phyloP scores from a whole-genome alignment of 192 early-diverging fungal genomes.

The Physocladia obscura region DNA sequence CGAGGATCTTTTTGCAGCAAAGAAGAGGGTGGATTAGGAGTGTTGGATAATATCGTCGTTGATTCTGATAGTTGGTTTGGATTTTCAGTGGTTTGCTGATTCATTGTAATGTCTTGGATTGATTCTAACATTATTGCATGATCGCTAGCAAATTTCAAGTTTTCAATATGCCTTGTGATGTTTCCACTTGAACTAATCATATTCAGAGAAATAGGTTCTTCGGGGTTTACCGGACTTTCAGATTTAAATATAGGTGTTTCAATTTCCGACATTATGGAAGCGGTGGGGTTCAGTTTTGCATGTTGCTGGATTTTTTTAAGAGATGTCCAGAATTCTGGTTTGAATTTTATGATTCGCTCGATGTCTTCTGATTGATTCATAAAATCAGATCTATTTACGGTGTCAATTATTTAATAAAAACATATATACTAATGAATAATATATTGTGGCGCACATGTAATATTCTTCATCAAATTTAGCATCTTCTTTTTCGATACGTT shows the following conservation, averaged over 20 bases:
- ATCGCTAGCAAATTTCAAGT: background rate
- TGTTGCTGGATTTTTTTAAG: constrained; percentile 67
- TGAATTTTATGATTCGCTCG: constrained; percentile 69
- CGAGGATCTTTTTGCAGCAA: too few species aligned
- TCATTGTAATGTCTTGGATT: too few species aligned
- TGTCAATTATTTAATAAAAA: too few species aligned
- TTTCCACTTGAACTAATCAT: constrained; percentile 26
- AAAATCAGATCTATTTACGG: constrained; percentile 65
- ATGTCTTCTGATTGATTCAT: constrained; percentile 87
- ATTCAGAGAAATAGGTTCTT: constrained; percentile 11
- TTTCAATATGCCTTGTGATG: constrained; percentile 15
- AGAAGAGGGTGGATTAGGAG: too few species aligned
- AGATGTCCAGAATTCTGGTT: constrained; percentile 62
- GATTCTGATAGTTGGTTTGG: too few species aligned
- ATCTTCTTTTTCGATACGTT: constrained; percentile 72
- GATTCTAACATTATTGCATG: constrained; percentile 3
- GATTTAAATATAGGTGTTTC: too few species aligned
- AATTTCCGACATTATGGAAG: too few species aligned
- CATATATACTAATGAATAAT: too few species aligned
- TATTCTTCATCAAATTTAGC: constrained; percentile 88
- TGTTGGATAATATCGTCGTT: too few species aligned
- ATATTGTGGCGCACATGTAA: constrained; percentile 67
- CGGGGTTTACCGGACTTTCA: too few species aligned
- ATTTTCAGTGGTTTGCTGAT: too few species aligned
- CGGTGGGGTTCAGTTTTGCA: too few species aligned